Evolutionary conservation across 495 filamentous ascomycete genomes (phyloP).

Genomic region (Parachaetomium inaequale): DNA sequence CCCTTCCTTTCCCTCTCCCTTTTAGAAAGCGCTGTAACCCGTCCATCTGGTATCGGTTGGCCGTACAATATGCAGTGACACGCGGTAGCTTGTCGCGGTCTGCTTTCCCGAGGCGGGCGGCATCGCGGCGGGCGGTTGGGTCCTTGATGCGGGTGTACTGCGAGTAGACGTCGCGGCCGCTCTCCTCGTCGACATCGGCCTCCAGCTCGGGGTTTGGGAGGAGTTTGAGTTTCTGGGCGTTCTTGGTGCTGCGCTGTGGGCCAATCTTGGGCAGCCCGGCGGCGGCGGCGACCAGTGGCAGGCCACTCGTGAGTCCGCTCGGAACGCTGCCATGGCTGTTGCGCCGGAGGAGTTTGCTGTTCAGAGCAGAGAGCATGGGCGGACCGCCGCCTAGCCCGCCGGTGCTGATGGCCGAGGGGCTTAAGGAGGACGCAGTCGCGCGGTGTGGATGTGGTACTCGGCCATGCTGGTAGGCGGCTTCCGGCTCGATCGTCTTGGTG

Average conservation of each 20-base stretch:
- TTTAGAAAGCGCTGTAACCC: conserved; percentile 86
- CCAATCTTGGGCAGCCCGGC: conserved; percentile 71
- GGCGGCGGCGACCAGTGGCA: conserved; percentile 52
- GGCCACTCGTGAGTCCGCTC: conserved; percentile 14
- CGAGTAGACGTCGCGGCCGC: conserved; percentile 91
- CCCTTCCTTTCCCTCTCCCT: conserved; percentile 66
- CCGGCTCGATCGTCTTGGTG: conserved; percentile 48
- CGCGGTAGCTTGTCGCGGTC: conserved; percentile 82
- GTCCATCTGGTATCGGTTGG: conserved; percentile 83
- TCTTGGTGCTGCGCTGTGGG: conserved; percentile 90
- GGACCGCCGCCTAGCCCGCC: conserved; percentile 42
- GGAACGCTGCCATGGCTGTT: conserved; percentile 63
- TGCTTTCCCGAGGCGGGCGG: conserved; percentile 87
- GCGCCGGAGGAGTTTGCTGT: conserved; percentile 78
- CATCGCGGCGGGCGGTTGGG: conserved; percentile 86
- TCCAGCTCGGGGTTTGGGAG: conserved; percentile 83
- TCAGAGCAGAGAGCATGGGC: conserved; percentile 75
- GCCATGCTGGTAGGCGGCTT: conserved; percentile 25
- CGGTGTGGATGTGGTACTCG: conserved; percentile 18
- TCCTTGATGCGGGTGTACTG: conserved; percentile 94
- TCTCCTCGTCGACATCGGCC: conserved; percentile 75
- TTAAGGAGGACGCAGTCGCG: conserved; percentile 11
- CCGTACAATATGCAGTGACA: conserved; percentile 95
- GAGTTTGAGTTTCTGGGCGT: conserved; percentile 91
- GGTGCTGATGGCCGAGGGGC: conserved; percentile 29